Evolutionary conservation across 345 rosid species (phyloP), one percentile per base, ranked within the genome.

Genomic region (Lagerstroemia speciosa): DNA sequence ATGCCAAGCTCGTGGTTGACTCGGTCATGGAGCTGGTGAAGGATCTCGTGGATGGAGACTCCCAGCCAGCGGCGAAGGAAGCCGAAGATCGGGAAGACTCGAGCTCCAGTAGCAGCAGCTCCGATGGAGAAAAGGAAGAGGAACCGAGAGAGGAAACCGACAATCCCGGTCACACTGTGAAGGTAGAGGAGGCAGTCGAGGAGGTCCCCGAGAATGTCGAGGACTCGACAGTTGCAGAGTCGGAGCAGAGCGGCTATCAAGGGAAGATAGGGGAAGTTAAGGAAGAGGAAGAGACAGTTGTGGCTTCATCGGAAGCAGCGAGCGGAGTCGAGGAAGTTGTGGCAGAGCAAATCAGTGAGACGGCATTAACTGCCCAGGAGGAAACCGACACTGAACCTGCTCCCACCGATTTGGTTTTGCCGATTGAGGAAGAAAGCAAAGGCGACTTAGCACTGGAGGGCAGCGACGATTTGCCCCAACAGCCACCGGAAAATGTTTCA

Each of bases 61-160:
- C 45, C 5, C 62, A 34, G 70, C 17, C 67, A 29, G 70, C 14
- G 38, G 50, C 31, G 8, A 68, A 30, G 41, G n/a, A 61, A 9
- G 34, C 8, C n/a, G 64, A 27, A 57, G 22, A 62, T 43, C n/a
- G 30, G 29, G 57, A 64, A n/a, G 77, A 16, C 32, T 48, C 61
- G 15, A 64, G 65, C 55, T 71, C 76, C 46, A 70, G 69, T 62
- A 45, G 62, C 55, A 67, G 67, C 61, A 52, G 71, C 74, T 74
- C 76, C 0, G 77, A 73, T 41, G 76, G 75, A 29, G 79, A 76
- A 65, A 72, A 38, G 34, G 77, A 67, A 30, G 17, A 19, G 5
- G 64, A 65, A 55, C 69, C 50, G 32, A 72, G 65, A 30, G 27
- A 29, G 8, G 12, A 48, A 17, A 26, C 48, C 7, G 32, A 72